Base-by-base conservation (phyloP, 2,329 filamentous ascomycete genomes). In the Diaporthe longicolla region DNA sequence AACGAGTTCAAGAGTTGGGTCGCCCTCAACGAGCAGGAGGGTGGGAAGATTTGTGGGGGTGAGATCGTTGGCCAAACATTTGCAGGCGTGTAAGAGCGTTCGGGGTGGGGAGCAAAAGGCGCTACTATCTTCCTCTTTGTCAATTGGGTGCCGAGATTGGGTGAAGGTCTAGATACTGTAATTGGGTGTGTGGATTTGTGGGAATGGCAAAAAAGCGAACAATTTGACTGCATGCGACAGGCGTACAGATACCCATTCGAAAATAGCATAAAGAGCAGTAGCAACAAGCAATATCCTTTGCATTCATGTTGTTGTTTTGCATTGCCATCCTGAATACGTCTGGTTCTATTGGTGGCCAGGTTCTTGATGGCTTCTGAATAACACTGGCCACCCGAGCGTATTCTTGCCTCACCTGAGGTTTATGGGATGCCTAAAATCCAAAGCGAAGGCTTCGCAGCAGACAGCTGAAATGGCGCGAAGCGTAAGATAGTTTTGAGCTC, bases 1-100 rank as follows among this genome's bases (percentile, higher is more conserved):
- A 80, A 81, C 26, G 80, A 82, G 72, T 71, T 82, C 70, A 77
- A 77, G 71, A 24, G 75, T 54, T 82, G 79, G 78, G 76, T 76
- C 19, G 63, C 73, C 19, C 35, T 81, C 66, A 77, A 61, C 21
- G 80, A 80, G 75, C 70, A 74, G 58, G 78, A 81, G 74, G 79
- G 75, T 75, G 76, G 75, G 50, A 78, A 78, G 4, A 77, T 81
- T 10, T 81, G 80, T 37, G 80, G 80, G 5, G 73, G 68, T 0
- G 78, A 80, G 3, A 59, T 78, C 45, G 78, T 81, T n/a, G 79
- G 78, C 4, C 77, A 52, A 74, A 81, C 80, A 45, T 81, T 79
- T 76, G 78, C 78, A 19, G 80, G 78, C 11, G 75, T 81, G 7
- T 81, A 73, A 73, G 29, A 55, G 37, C 10, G 6, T 45, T 37